Evolutionary conservation across 1,284 basidiomycete genomes (phyloP), one percentile per base, ranked within the genome.

Genomic region (Pterulicium gracile): DNA sequence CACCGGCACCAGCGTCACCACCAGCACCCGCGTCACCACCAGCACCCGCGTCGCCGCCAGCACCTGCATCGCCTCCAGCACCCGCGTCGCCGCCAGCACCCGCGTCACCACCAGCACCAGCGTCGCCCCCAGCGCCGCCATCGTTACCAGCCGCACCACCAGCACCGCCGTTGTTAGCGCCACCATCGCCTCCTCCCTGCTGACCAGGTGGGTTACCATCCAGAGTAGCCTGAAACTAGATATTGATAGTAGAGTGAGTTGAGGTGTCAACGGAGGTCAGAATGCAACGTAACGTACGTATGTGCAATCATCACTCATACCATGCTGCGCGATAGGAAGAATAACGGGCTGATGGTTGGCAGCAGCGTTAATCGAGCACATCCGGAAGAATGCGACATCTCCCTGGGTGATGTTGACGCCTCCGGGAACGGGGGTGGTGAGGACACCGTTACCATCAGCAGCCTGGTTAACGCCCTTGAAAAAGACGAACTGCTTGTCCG

Each of bases 311-410:
- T 76, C 71, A 47, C 75, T 53, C 34, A 57, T 51, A 48, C 69
- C 72, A 50, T 69, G 72, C 55, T 75, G 63, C 4, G 72, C 68
- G 36, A 75, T 54, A 22, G 73, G 63, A 48, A 71, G 62, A 47
- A 70, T 55, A 42, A 60, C 64, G 22, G 74, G 68, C 54, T 77
- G 69, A 54, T 79, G 74, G 61, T 81, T 78, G 46, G 68, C 61
- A 1, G 70, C 69, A 22, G 64, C 50, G 54, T 65, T 64, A 54
- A 71, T 66, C 1, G 69, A 66, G 36, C 72, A 67, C 48, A 79
- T 55, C 55, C 66, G 64, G 61, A 81, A 82, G 2, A 55, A 49
- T 35, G 79, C 79, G 12, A 67, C 66, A 17, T 81, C 66, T 46
- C 79, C 79, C 13, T 61, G 65, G 1, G 69, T 60, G 47, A 82